These are phyloP conservation scores for Colletotrichum sublineola DNA, from an alignment of 2,329 filamentous ascomycete species.

Conservation along the genomic window DNA sequence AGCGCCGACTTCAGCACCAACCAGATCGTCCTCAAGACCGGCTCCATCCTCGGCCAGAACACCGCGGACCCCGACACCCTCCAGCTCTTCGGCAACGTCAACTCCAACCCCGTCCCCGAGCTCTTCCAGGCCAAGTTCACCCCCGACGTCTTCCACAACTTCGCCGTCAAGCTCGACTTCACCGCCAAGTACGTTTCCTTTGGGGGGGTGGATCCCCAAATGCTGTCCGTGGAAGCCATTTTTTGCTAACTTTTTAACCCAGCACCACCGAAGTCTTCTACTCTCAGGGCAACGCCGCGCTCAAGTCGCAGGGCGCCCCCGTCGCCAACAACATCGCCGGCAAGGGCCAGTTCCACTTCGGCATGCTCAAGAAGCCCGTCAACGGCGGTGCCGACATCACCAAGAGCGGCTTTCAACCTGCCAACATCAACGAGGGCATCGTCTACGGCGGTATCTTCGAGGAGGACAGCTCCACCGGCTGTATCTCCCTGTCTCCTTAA, in stretches of 20 bases:
- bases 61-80: conserved; percentile 56
- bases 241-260: not conserved
- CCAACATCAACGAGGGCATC: conserved; percentile 65
- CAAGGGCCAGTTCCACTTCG: conserved; percentile 73
- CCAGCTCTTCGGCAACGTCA: conserved; percentile 62
- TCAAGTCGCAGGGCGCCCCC: conserved; percentile 61
- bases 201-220: rapidly evolving
- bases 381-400: conserved; percentile 59
- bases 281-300: conserved; percentile 60
- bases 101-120: conserved; percentile 58
- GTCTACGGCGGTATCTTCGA: conserved; percentile 66
- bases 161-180: conserved; percentile 71
- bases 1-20: conserved; percentile 62
- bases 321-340: conserved; percentile 66
- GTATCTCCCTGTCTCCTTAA: conserved; percentile 29
- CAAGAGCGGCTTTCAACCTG: conserved; percentile 62
- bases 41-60: conserved; percentile 60
- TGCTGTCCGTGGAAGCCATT: no score
- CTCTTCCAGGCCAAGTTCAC: conserved; percentile 66
- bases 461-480: conserved; percentile 58
- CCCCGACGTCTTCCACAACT: conserved; percentile 70
- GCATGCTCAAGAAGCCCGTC: conserved; percentile 72
- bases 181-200: conserved; percentile 60
- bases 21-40: conserved; percentile 68
- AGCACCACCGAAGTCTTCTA: conserved; percentile 71